Evolutionary conservation across 768 basidiomycete species (phyloP).

Genomic region (Pleurotus cornucopiae): DNA sequence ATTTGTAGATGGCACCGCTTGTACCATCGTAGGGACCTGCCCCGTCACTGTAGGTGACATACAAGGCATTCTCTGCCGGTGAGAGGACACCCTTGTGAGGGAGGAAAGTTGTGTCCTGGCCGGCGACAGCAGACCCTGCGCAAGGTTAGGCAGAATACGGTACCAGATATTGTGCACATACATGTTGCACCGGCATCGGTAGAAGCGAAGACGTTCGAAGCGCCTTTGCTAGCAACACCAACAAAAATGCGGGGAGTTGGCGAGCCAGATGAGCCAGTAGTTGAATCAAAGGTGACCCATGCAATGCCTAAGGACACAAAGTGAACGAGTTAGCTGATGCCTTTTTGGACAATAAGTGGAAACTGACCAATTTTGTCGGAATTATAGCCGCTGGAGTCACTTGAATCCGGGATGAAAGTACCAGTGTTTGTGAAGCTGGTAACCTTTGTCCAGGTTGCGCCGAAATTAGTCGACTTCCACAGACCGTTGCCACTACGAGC

Average conservation of each 20-base stretch:
- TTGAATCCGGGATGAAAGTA: conserved; percentile 47
- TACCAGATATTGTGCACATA: conserved; percentile 20
- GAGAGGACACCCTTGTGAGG: conserved; percentile 68
- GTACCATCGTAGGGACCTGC: conserved; percentile 65
- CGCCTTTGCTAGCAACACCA: conserved; percentile 55
- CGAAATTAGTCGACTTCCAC: conserved; percentile 62
- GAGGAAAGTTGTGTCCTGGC: conserved; percentile 53
- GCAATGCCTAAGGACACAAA: conserved; percentile 31
- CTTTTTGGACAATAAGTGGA: not conserved
- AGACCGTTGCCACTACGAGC: conserved; percentile 62
- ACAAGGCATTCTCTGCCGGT: conserved; percentile 50
- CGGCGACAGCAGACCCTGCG: conserved; percentile 54
- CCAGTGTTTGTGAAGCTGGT: conserved; percentile 55
- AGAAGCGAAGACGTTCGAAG: conserved; percentile 52
- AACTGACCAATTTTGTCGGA: conserved; percentile 31
- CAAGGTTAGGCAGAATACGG: not conserved
- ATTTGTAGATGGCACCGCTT: conserved; percentile 44
- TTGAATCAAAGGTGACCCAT: conserved; percentile 64
- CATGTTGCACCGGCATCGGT: conserved; percentile 56
- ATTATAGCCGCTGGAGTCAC: conserved; percentile 44
- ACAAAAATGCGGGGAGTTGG: conserved; percentile 65
- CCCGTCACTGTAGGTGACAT: conserved; percentile 59
- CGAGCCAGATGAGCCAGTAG: conserved; percentile 47
- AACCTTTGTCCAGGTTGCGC: conserved; percentile 57
- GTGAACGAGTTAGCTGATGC: not conserved